Evolutionary conservation across 2,329 filamentous ascomycete genomes (phyloP).

Genomic region (Alternaria brassicicola): DNA sequence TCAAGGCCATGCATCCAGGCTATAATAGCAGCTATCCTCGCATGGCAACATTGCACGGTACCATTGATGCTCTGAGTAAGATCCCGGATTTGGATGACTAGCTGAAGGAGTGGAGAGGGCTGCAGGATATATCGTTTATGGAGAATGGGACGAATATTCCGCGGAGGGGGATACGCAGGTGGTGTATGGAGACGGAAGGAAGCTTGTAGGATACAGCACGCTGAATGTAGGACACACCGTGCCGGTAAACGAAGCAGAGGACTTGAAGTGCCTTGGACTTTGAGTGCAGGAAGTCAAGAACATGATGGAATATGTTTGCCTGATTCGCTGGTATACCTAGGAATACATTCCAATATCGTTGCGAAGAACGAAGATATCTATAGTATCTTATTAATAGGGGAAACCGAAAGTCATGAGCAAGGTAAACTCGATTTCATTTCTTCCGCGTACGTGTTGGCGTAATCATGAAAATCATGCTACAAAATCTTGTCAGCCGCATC

Average conservation of each 20-base stretch:
- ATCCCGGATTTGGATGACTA: slow-evolving; percentile 34
- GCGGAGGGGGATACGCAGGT: slow-evolving; percentile 31
- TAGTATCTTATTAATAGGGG: background rate
- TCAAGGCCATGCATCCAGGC: slow-evolving; percentile 45
- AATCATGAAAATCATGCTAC: background rate
- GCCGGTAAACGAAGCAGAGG: slow-evolving; percentile 18
- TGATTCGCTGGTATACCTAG: background rate
- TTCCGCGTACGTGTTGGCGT: background rate
- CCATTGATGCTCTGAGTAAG: slow-evolving; percentile 40
- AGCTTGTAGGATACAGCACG: slow-evolving; percentile 33
- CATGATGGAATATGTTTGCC: background rate
- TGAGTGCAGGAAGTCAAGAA: background rate
- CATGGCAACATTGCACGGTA: slow-evolving; percentile 48
- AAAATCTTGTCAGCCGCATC: background rate
- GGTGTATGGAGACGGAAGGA: slow-evolving; percentile 35
- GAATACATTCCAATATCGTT: background rate
- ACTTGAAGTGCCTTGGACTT: slow-evolving; percentile 18
- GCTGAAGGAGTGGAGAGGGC: slow-evolving; percentile 39
- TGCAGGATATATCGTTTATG: slow-evolving; percentile 25
- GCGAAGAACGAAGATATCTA: background rate
- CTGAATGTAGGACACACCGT: slow-evolving; percentile 36
- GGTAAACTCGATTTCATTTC: background rate
- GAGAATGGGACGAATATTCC: slow-evolving; percentile 30
- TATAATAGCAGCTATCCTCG: slow-evolving; percentile 46
- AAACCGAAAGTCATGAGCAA: background rate